Evolutionary conservation across 2,329 filamentous ascomycete genomes (phyloP).

Genomic region (Colletotrichum camelliae): DNA sequence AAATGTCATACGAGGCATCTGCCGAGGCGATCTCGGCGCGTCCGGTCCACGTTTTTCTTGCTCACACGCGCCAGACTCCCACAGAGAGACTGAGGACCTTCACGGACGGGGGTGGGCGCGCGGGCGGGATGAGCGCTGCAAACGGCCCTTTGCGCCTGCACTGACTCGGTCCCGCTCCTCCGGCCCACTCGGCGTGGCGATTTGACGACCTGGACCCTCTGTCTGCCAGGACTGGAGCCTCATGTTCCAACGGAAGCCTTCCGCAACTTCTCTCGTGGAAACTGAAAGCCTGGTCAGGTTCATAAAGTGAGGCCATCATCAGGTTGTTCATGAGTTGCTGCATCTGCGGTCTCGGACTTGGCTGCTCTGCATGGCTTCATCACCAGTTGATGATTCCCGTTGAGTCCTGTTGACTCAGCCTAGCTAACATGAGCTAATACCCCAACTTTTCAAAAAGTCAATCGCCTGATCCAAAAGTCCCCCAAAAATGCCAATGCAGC

Average conservation of each 20-base stretch:
- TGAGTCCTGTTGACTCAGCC: neutral
- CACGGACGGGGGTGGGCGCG: neutral
- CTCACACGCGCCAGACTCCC: neutral
- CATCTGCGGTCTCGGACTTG: neutral
- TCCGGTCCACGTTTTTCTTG: neutral
- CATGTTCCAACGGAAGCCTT: slow-evolving; percentile 10
- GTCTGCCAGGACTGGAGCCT: slow-evolving; percentile 1
- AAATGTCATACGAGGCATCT: slow-evolving; percentile 12
- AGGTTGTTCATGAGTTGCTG: neutral
- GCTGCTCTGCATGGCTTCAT: neutral
- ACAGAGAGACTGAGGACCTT: neutral
- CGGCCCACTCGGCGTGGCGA: slow-evolving; percentile 17
- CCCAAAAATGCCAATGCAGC: neutral
- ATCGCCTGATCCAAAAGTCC: neutral
- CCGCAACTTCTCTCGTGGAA: neutral
- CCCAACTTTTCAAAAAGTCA: neutral
- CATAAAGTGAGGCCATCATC: neutral
- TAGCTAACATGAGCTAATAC: neutral
- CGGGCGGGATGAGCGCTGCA: neutral
- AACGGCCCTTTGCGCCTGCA: neutral
- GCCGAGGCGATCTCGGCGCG: slow-evolving; percentile 20
- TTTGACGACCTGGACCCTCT: slow-evolving; percentile 8
- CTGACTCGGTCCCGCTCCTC: slow-evolving; percentile 12
- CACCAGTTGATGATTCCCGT: too few species aligned
- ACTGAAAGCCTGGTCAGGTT: neutral